Evolutionary conservation across 1,284 basidiomycete genomes (phyloP).

Genomic region (Cystobasidium pallidum): DNA sequence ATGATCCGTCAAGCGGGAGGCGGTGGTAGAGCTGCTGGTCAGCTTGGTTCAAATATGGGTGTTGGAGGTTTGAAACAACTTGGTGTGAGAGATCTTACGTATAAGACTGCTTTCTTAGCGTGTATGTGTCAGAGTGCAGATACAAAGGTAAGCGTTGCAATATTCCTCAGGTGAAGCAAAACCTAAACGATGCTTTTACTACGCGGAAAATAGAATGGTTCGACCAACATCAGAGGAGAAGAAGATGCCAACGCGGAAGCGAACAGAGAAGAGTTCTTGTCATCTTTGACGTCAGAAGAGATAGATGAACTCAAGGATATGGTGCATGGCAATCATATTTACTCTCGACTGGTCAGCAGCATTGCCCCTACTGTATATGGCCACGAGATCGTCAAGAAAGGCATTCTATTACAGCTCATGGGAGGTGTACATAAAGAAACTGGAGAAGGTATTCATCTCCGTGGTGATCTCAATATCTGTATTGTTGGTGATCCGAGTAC

Average conservation of each 20-base stretch:
- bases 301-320: constrained; percentile 91
- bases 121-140: constrained; percentile 96
- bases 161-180: too few relatives aligned
- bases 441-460: constrained; percentile 90
- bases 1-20: constrained; percentile 82
- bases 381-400: constrained; percentile 98
- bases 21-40: constrained; percentile 65
- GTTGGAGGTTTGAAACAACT: constrained; percentile 92
- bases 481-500: constrained; percentile 97
- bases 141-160: constrained; percentile 66
- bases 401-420: constrained; percentile 95
- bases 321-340: constrained; percentile 92
- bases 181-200: too few relatives aligned
- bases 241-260: constrained; percentile 73
- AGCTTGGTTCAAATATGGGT: constrained; percentile 71
- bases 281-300: constrained; percentile 87
- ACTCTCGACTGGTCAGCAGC: constrained; percentile 86
- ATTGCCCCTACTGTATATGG: constrained; percentile 98
- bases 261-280: constrained; percentile 66
- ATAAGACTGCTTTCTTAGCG: constrained; percentile 97
- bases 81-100: constrained; percentile 92
- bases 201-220: constrained; percentile 67
- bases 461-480: constrained; percentile 98
- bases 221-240: constrained; percentile 78
- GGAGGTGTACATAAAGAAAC: constrained; percentile 99